Evolutionary conservation across 179 eudicot genomes (phyloP).

Genomic region (Gypsophila paniculata): DNA sequence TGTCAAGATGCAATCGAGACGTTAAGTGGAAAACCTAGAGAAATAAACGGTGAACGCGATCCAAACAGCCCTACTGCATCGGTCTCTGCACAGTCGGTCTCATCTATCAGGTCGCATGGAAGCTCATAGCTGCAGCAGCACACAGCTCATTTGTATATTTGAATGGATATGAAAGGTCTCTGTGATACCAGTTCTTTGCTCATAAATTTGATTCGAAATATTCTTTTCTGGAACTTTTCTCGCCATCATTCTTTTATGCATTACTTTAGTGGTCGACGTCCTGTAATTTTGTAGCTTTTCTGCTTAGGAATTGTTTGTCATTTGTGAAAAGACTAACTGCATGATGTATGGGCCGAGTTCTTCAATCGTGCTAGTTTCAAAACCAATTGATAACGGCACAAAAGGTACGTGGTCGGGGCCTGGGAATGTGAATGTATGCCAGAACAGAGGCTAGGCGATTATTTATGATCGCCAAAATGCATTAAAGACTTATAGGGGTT

Average conservation of each 20-base stretch:
- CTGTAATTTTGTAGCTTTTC: slow-evolving; percentile 28
- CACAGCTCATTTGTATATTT: slow-evolving; percentile 24
- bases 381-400: too few species aligned
- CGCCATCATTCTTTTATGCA: background rate
- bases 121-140: slow-evolving; percentile 45
- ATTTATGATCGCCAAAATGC: too few species aligned
- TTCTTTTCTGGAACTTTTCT: background rate
- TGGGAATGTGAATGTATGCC: too few species aligned
- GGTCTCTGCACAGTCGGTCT: slow-evolving; percentile 87
- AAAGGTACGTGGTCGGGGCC: too few species aligned
- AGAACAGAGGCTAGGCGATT: too few species aligned
- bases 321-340: too few species aligned
- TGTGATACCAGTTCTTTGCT: slow-evolving; percentile 21
- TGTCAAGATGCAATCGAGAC: slow-evolving; percentile 78
- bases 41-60: slow-evolving; percentile 68
- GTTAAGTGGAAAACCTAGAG: slow-evolving; percentile 68
- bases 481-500: too few species aligned
- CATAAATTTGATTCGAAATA: slow-evolving; percentile 19
- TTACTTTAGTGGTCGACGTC: slow-evolving; percentile 7
- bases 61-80: slow-evolving; percentile 88
- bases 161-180: slow-evolving; percentile 12
- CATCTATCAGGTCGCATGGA: slow-evolving; percentile 86
- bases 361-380: too few species aligned
- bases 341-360: too few species aligned
- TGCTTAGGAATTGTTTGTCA: slow-evolving; percentile 14